Evolutionary conservation across 345 rosid genomes (phyloP).

Genomic region (Triadica sebifera): DNA sequence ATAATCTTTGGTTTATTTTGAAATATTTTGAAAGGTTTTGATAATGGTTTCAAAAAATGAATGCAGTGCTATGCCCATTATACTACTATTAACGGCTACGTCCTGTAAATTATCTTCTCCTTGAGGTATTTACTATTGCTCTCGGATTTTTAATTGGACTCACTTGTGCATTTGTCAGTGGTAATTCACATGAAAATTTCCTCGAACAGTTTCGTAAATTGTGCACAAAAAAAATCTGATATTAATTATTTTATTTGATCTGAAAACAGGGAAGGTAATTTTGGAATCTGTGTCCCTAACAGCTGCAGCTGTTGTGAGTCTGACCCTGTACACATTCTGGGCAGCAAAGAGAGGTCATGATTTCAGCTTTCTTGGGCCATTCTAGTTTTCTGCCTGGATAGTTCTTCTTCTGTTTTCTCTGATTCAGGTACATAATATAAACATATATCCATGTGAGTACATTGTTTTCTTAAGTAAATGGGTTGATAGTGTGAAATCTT

Average conservation of each 20-base stretch:
- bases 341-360: constrained; percentile 79
- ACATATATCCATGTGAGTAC: too few species aligned
- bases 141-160: constrained; percentile 7
- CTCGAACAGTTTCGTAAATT: not conserved
- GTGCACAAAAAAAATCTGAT: not conserved
- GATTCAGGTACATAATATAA: constrained; percentile 51
- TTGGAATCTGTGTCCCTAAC: constrained; percentile 62
- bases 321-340: constrained; percentile 82
- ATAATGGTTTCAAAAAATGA: not conserved
- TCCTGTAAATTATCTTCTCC: constrained; percentile 8
- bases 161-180: constrained; percentile 8
- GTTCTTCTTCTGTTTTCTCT: constrained; percentile 55
- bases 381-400: constrained; percentile 58
- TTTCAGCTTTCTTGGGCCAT: constrained; percentile 80
- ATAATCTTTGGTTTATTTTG: not conserved
- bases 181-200: not conserved
- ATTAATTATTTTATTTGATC: not conserved
- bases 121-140: not conserved
- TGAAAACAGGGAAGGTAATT: constrained; percentile 58
- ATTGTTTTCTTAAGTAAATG: not conserved
- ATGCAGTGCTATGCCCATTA: constrained; percentile 2
- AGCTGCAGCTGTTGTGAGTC: constrained; percentile 48
- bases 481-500: not conserved
- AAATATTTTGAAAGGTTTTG: too few species aligned
- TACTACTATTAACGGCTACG: not conserved